Conservation (phyloP, 768 basidiomycete genomes). For the Suillus occidentalis region DNA sequence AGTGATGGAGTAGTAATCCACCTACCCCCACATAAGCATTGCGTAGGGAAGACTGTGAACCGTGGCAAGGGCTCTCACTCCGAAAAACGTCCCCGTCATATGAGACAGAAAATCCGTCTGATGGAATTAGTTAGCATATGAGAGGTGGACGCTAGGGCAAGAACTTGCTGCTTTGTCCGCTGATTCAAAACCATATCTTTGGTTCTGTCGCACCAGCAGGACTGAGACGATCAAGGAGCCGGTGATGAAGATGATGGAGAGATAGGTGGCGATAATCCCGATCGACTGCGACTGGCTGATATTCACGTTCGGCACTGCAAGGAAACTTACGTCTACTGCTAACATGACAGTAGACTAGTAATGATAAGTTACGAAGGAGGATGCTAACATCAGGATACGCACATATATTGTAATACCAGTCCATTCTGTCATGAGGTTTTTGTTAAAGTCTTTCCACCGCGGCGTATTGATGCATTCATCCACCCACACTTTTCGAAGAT, state of each 20-base stretch:
- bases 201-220: slow-evolving; percentile 38
- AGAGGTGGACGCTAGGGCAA: not conserved
- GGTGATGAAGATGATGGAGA: slow-evolving; percentile 37
- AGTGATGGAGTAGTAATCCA: not conserved
- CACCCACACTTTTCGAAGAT: slow-evolving; percentile 44
- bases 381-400: slow-evolving; percentile 12
- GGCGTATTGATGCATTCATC: slow-evolving; percentile 40
- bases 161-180: slow-evolving; percentile 30
- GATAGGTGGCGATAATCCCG: slow-evolving; percentile 34
- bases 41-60: slow-evolving; percentile 1
- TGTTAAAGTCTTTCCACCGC: slow-evolving; percentile 42
- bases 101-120: slow-evolving; percentile 15
- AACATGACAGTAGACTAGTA: slow-evolving; percentile 13
- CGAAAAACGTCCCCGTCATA: not conserved
- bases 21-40: slow-evolving; percentile 3
- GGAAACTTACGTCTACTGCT: slow-evolving; percentile 12
- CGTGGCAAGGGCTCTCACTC: not conserved
- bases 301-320: slow-evolving; percentile 27
- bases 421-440: slow-evolving; percentile 46
- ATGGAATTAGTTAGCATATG: not conserved
- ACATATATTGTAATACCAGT: slow-evolving; percentile 49
- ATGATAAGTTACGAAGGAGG: not conserved
- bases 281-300: slow-evolving; percentile 13
- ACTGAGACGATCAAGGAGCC: slow-evolving; percentile 36
- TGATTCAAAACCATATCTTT: slow-evolving; percentile 22